Base-by-base conservation (phyloP, 345 rosid genomes). In the Boechera stricta region DNA sequence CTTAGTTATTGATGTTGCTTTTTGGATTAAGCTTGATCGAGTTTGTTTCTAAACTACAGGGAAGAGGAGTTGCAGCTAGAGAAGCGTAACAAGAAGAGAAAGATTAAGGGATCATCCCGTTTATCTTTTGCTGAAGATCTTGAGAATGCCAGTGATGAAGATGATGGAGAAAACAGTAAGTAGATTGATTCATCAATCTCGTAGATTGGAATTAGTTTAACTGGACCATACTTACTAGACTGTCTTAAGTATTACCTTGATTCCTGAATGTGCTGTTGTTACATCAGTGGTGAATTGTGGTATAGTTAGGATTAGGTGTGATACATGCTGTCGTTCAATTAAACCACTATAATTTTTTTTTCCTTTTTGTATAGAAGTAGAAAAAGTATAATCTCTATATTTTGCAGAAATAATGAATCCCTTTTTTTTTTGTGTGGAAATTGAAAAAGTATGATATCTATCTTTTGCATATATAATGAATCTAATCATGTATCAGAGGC, bases 1-100 rank as follows among this genome's bases (percentile, higher is more conserved):
- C 10, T 0, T 28, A 2, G 44, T 15, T 69, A 2, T 58, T 42
- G 29, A 61, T 61, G 9, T 7, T 41, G 41, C 13, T 76, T 0
- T 12, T 10, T 73, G 59, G 44, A 18, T 60, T 49, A 31, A 32
- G 79, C 21, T 60, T 38, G 41, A 35, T 29, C 13, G 51, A 1
- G 35, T 66, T 24, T 68, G 29, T 32, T 69, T 32, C 51, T 33
- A 52, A 33, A 72, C 72, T 31, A 68, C 54, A 91, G 99, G 84
- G 99, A 93, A 85, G 99, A 96, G 82, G 97, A 90, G 68, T 81
- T 93, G 64, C 97, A 87, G 79, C 69, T 90, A 41, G 92, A 87
- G 74, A 96, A 96, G 85, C 97, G 97, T 60, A 93, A 86, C 54
- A 93, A 88, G 75, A 91, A 90, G 84, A 85, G 98, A 78, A 96